A percentile compares a stretch with the other conserved stretches of the same genome.
phyloP scores from a whole-genome alignment of 2,329 filamentous ascomycete genomes.

The Colletotrichum plurivorum region DNA sequence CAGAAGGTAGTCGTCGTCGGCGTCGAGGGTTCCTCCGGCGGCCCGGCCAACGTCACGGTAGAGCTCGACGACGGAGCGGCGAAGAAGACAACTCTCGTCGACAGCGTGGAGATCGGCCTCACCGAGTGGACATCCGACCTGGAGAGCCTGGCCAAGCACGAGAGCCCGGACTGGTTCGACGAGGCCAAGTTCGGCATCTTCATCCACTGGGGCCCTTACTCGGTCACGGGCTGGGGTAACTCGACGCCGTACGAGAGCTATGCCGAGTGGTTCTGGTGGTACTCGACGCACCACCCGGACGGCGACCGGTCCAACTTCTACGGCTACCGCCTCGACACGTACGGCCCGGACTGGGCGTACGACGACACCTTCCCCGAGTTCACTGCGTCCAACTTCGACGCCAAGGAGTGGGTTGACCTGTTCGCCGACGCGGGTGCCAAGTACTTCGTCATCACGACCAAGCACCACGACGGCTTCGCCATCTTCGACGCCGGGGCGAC shows the following conservation, averaged over 20 bases:
- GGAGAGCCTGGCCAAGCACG: slow-evolving; percentile 54
- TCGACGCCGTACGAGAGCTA: slow-evolving; percentile 56
- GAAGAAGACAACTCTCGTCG: slow-evolving; percentile 40
- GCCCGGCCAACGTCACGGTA: slow-evolving; percentile 42
- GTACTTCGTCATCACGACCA: slow-evolving; percentile 62
- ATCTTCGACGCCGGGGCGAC: slow-evolving; percentile 57
- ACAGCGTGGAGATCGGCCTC: slow-evolving; percentile 51
- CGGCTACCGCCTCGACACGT: slow-evolving; percentile 64
- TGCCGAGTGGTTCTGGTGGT: slow-evolving; percentile 67
- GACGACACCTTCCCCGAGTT: slow-evolving; percentile 70
- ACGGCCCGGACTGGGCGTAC: slow-evolving; percentile 65
- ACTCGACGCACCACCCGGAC: slow-evolving; percentile 43
- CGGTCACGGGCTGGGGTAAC: slow-evolving; percentile 70
- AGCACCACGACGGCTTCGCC: slow-evolving; percentile 64
- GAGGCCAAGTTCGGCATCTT: slow-evolving; percentile 72
- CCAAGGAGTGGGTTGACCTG: slow-evolving; percentile 68
- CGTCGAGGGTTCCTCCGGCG: slow-evolving; percentile 48
- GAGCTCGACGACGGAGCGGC: slow-evolving; percentile 40
- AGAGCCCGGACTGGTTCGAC: slow-evolving; percentile 67
- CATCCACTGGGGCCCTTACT: slow-evolving; percentile 71
- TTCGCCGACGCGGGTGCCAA: slow-evolving; percentile 66
- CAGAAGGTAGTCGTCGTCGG: slow-evolving; percentile 56
- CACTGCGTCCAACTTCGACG: slow-evolving; percentile 63
- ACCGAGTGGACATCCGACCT: slow-evolving; percentile 52
- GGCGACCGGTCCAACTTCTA: slow-evolving; percentile 48